These are phyloP conservation scores for Gossypium aridum DNA, from an alignment of 441 rosid genomes.

Conservation along the genomic window DNA sequence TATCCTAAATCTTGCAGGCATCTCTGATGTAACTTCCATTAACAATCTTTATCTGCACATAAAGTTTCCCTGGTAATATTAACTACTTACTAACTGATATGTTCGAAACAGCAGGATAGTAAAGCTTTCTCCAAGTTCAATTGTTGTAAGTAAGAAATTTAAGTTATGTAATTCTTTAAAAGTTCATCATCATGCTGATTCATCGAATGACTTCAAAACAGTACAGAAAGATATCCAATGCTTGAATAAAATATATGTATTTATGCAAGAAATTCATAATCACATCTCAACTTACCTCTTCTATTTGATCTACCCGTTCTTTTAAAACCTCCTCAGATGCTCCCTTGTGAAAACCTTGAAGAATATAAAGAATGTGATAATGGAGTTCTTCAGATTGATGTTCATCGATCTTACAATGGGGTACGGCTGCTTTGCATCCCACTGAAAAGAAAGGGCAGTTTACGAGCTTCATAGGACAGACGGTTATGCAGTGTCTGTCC, in stretches of 20 bases:
- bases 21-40: background rate
- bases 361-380: constrained; percentile 55
- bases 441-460: constrained; percentile 76
- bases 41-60: background rate
- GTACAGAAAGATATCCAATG: background rate
- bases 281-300: constrained; percentile 35
- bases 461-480: constrained; percentile 81
- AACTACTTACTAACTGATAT: background rate
- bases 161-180: background rate
- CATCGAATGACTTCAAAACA: background rate
- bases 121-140: background rate
- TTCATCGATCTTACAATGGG: constrained; percentile 43
- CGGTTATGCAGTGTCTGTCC: constrained; percentile 91
- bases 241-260: background rate
- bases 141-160: background rate
- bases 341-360: constrained; percentile 52
- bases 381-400: constrained; percentile 49
- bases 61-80: background rate
- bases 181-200: background rate
- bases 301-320: constrained; percentile 50
- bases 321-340: constrained; percentile 52
- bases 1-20: background rate
- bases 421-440: constrained; percentile 62
- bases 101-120: background rate
- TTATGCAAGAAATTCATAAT: background rate